Evolutionary conservation across 371 early-diverging fungal genomes (phyloP).

Genomic region (Apophysomyces sp.): DNA sequence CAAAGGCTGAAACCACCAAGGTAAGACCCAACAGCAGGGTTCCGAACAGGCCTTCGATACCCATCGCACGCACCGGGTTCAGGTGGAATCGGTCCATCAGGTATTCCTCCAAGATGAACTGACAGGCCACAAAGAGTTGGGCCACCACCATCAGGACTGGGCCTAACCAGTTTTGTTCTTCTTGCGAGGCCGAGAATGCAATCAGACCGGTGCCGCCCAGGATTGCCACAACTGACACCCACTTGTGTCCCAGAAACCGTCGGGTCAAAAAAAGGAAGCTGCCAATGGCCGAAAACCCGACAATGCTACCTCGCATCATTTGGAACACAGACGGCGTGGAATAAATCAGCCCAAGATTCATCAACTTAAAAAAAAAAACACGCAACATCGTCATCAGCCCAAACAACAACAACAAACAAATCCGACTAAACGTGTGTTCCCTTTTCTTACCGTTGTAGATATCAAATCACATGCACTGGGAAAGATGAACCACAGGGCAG

Average conservation of each 20-base stretch:
- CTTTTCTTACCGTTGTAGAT: slow-evolving; percentile 37
- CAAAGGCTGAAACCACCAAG: slow-evolving; percentile 18
- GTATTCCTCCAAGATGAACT: slow-evolving; percentile 46
- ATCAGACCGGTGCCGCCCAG: slow-evolving; percentile 29
- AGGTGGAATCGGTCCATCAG: slow-evolving; percentile 45
- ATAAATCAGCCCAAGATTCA: slow-evolving; percentile 45
- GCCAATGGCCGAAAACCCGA: slow-evolving; percentile 47
- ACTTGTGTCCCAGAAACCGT: slow-evolving; percentile 36
- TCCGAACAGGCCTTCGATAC: slow-evolving; percentile 45
- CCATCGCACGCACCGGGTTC: slow-evolving; percentile 48
- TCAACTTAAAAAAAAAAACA: slow-evolving; percentile 18
- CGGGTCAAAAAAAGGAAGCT: slow-evolving; percentile 40
- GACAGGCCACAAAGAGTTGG: slow-evolving; percentile 42
- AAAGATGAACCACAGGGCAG: slow-evolving; percentile 36
- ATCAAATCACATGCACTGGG: slow-evolving; percentile 47
- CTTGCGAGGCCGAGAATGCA: slow-evolving; percentile 6
- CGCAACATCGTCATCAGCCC: background rate
- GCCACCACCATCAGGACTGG: slow-evolving; percentile 31
- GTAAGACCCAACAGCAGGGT: slow-evolving; percentile 21
- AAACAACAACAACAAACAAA: too few relatives aligned
- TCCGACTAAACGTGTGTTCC: background rate
- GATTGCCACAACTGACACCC: slow-evolving; percentile 31
- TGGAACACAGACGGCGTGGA: slow-evolving; percentile 46
- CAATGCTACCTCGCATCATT: slow-evolving; percentile 47
- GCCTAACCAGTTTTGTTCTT: slow-evolving; percentile 23